These are phyloP conservation scores for Metarhizium humberi DNA, from an alignment of 2,329 filamentous ascomycete genomes.

Conservation along the genomic window DNA sequence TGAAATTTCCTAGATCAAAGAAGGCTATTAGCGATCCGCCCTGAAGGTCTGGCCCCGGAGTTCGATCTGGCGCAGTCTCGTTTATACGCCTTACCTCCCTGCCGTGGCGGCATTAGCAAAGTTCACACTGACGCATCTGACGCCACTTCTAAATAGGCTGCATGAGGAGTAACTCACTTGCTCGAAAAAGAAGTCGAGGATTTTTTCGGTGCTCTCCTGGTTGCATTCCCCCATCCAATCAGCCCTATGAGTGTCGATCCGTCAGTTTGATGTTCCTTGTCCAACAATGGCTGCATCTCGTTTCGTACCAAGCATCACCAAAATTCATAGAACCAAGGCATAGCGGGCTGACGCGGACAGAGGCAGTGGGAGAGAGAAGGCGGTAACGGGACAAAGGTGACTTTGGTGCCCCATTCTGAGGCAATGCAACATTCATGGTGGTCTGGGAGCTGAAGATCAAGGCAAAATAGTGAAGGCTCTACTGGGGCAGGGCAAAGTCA, in stretches of 20 bases:
- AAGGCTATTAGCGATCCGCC: not conserved
- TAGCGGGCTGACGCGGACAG: constrained; percentile 57
- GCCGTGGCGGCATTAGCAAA: not conserved
- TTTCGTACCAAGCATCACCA: constrained; percentile 39
- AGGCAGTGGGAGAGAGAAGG: constrained; percentile 55
- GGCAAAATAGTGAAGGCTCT: not conserved
- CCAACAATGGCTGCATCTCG: not conserved
- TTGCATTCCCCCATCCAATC: constrained; percentile 54
- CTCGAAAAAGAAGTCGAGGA: constrained; percentile 57
- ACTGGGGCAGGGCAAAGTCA: not conserved
- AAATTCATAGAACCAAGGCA: constrained; percentile 59
- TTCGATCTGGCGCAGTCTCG: not conserved
- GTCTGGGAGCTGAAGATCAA: not conserved
- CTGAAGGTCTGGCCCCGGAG: not conserved
- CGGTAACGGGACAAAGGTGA: constrained; percentile 57
- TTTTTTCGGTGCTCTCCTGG: constrained; percentile 50
- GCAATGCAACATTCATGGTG: constrained; percentile 13
- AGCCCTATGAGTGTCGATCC: constrained; percentile 27
- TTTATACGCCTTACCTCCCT: constrained; percentile 15
- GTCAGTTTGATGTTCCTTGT: not conserved
- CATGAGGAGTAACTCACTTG: constrained; percentile 26
- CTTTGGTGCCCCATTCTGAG: constrained; percentile 38
- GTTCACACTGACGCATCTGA: not conserved
- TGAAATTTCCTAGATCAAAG: constrained; percentile 51
- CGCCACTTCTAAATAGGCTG: not conserved